Percentiles rank a stretch among this genome's conserved stretches.
Conservation (phyloP, 2,329 filamentous ascomycete genomes). For the Aspergillus sp. region DNA sequence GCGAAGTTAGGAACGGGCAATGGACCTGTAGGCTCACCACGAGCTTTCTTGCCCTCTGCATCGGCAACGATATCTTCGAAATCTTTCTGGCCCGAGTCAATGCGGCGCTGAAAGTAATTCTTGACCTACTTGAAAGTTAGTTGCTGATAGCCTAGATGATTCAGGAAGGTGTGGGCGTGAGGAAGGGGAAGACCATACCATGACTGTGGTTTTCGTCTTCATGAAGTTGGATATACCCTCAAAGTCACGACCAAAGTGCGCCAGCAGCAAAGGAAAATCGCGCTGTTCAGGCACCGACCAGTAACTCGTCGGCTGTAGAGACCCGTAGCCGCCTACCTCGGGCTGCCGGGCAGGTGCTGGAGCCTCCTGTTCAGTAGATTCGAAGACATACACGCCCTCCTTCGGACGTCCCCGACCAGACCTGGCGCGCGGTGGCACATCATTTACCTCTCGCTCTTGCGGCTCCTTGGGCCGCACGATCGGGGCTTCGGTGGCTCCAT, state of each 20-base stretch:
- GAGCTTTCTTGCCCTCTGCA: conserved; percentile 48
- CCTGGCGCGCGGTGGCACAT: conserved; percentile 27
- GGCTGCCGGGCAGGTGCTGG: conserved; percentile 23
- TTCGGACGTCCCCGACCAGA: conserved; percentile 33
- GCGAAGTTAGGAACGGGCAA: conserved; percentile 46
- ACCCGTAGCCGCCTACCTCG: conserved; percentile 37
- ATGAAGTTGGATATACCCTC: conserved; percentile 52
- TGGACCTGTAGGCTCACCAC: conserved; percentile 47
- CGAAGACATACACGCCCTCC: conserved; percentile 40
- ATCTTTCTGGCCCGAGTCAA: conserved; percentile 47
- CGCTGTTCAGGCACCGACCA: conserved; percentile 55
- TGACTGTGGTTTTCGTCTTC: conserved; percentile 55
- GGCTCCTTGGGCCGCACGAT: conserved; percentile 30
- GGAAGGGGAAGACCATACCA: conserved; percentile 40
- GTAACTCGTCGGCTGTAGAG: conserved; percentile 51
- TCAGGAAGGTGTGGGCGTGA: background rate
- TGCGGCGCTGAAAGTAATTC: conserved; percentile 51
- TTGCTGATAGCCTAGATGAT: background rate
- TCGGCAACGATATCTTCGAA: conserved; percentile 46
- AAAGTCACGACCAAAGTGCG: conserved; percentile 52
- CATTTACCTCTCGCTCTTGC: conserved; percentile 27
- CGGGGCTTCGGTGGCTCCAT: conserved; percentile 20
- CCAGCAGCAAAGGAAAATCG: conserved; percentile 49
- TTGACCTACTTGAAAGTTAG: conserved; percentile 42
- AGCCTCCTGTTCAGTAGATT: conserved; percentile 35